A percentile compares a stretch with the other conserved stretches of the same genome.
phyloP scores from a whole-genome alignment of 805 yeast genomes.

The Zygosaccharomyces siamensis region DNA sequence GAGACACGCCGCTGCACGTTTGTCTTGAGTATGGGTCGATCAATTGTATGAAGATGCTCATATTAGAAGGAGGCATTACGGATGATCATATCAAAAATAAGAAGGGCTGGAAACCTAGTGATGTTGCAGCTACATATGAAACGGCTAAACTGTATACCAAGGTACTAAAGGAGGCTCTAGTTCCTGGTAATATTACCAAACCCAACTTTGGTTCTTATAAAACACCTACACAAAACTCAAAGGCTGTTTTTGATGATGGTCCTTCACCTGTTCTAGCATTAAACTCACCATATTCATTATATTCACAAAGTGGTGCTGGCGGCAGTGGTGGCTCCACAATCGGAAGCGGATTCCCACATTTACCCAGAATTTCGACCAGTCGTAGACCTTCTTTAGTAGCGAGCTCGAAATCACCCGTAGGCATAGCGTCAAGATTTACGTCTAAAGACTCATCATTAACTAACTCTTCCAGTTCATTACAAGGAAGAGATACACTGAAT shows the following conservation, averaged over 20 bases:
- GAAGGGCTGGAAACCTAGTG: slow-evolving; percentile 62
- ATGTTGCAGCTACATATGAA: slow-evolving; percentile 52
- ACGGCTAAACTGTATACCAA: slow-evolving; percentile 41
- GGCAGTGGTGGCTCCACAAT: background rate
- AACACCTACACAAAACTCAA: slow-evolving; percentile 27
- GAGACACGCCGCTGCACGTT: slow-evolving; percentile 79
- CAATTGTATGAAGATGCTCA: slow-evolving; percentile 50
- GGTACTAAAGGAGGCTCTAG: slow-evolving; percentile 23
- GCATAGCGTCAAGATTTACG: slow-evolving; percentile 17
- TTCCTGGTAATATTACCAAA: slow-evolving; percentile 15
- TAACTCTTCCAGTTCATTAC: slow-evolving; percentile 8
- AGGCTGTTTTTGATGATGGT: slow-evolving; percentile 27
- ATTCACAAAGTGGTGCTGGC: slow-evolving; percentile 11
- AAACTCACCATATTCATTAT: slow-evolving; percentile 23
- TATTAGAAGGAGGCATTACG: slow-evolving; percentile 42
- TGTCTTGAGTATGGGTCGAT: slow-evolving; percentile 69
- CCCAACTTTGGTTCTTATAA: slow-evolving; percentile 22
- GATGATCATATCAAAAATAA: slow-evolving; percentile 47
- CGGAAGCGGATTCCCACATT: slow-evolving; percentile 14
- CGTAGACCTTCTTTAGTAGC: slow-evolving; percentile 20
- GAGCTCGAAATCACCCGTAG: slow-evolving; percentile 16
- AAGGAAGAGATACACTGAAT: slow-evolving; percentile 6
- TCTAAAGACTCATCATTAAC: slow-evolving; percentile 13
- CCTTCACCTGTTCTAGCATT: slow-evolving; percentile 29
- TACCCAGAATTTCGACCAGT: slow-evolving; percentile 24